Evolutionary conservation across 2,329 filamentous ascomycete genomes (phyloP).

Genomic region (Cladophialophora chaetospira): DNA sequence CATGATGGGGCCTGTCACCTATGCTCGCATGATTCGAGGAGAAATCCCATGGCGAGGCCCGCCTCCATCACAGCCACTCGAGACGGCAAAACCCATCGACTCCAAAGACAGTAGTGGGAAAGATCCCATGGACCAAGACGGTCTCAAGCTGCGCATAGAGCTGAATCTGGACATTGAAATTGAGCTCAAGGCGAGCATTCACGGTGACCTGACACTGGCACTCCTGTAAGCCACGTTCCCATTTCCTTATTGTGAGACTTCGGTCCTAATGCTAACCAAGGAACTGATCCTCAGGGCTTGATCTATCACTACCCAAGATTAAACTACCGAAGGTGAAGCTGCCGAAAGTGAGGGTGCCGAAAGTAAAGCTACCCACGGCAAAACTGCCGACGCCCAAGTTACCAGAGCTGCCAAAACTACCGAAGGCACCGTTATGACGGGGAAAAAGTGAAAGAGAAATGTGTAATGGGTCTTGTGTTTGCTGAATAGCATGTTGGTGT

Average conservation of each 20-base stretch:
- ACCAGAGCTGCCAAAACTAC: conserved; percentile 20
- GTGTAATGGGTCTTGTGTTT: neutral
- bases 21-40: conserved; percentile 55
- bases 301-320: conserved; percentile 27
- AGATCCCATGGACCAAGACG: conserved; percentile 44
- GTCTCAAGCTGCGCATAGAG: conserved; percentile 69
- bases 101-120: conserved; percentile 47
- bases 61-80: conserved; percentile 52
- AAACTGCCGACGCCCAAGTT: conserved; percentile 22
- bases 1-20: conserved; percentile 60
- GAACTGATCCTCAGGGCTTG: conserved; percentile 31
- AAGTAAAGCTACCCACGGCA: conserved; percentile 17
- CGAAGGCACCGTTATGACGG: conserved; percentile 14
- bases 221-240: conserved; percentile 62
- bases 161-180: conserved; percentile 82
- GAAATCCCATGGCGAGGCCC: conserved; percentile 58
- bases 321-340: conserved; percentile 25
- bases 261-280: conserved; percentile 29
- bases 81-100: conserved; percentile 43
- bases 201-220: conserved; percentile 78
- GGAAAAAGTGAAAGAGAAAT: neutral
- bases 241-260: neutral
- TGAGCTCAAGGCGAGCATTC: conserved; percentile 80
- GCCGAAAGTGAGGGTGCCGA: conserved; percentile 6
- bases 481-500: neutral